Conservation (phyloP, 805 yeast genomes). For the Metschnikowia borealis region DNA sequence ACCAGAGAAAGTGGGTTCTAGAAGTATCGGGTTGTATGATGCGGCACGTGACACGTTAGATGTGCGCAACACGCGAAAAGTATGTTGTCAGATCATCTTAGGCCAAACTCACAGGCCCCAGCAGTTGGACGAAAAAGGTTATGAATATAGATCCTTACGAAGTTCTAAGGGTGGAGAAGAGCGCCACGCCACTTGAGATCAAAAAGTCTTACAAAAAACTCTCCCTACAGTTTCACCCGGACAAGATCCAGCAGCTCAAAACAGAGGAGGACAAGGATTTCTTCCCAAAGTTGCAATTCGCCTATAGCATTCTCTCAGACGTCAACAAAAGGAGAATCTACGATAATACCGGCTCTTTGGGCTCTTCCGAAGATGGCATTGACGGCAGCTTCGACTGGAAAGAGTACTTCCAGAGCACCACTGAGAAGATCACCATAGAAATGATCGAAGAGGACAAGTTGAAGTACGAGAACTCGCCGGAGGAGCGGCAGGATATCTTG, state of each 20-base stretch:
- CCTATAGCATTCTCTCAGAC: conserved; percentile 68
- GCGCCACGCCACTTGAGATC: conserved; percentile 49
- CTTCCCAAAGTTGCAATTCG: conserved; percentile 71
- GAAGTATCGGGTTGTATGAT: neutral
- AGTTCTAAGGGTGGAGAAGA: conserved; percentile 38
- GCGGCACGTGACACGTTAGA: neutral
- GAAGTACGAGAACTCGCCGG: conserved; percentile 58
- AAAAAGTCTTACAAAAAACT: conserved; percentile 46
- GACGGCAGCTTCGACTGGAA: conserved; percentile 53
- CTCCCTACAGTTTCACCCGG: conserved; percentile 25
- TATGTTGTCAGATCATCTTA: neutral
- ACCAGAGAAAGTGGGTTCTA: neutral
- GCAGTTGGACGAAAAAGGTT: neutral
- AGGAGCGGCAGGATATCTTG: conserved; percentile 60
- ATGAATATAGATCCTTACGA: conserved; percentile 59
- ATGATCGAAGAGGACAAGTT: conserved; percentile 64
- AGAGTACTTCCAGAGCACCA: conserved; percentile 47
- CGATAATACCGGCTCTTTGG: conserved; percentile 67
- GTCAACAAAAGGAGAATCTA: conserved; percentile 49
- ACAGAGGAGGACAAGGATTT: conserved; percentile 18
- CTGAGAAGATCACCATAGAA: conserved; percentile 54
- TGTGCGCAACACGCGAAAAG: conserved; percentile 1
- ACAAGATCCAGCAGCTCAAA: conserved; percentile 25
- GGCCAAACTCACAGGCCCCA: neutral
- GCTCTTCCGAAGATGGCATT: conserved; percentile 19